phyloP scores from a whole-genome alignment of 140 eudicot species.

The Bidens hawaiensis region DNA sequence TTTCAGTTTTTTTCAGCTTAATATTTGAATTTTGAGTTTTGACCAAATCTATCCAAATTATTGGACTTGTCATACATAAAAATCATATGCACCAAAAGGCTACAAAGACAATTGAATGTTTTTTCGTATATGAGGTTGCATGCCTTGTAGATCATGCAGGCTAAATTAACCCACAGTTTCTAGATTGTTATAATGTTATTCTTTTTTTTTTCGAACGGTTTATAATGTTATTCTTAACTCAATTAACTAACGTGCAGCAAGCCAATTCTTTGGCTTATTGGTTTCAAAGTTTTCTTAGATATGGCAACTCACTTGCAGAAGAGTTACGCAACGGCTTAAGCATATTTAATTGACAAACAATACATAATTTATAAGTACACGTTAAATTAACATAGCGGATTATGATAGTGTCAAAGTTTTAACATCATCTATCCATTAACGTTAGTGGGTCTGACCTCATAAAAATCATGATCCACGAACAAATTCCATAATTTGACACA shows the following conservation, averaged over 20 bases:
- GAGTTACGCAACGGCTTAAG: background rate
- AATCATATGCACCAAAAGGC: too few relatives aligned
- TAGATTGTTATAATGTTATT: background rate
- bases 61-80: too few relatives aligned
- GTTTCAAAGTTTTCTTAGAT: too few relatives aligned
- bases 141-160: background rate
- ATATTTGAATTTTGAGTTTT: too few relatives aligned
- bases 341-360: background rate
- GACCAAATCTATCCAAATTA: too few relatives aligned
- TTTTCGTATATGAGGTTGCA: background rate
- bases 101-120: background rate
- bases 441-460: too few relatives aligned
- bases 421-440: background rate
- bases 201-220: too few relatives aligned
- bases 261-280: background rate
- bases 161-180: background rate
- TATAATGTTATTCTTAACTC: too few relatives aligned
- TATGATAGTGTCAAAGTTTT: too few relatives aligned
- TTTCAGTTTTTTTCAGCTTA: too few relatives aligned
- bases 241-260: background rate
- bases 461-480: too few relatives aligned
- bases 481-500: too few relatives aligned
- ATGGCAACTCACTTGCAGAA: background rate
- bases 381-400: background rate
- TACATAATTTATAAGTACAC: background rate